These are phyloP conservation scores for Saccharomycopsis sp. DNA, from an alignment of 805 yeast species.

Conservation along the genomic window DNA sequence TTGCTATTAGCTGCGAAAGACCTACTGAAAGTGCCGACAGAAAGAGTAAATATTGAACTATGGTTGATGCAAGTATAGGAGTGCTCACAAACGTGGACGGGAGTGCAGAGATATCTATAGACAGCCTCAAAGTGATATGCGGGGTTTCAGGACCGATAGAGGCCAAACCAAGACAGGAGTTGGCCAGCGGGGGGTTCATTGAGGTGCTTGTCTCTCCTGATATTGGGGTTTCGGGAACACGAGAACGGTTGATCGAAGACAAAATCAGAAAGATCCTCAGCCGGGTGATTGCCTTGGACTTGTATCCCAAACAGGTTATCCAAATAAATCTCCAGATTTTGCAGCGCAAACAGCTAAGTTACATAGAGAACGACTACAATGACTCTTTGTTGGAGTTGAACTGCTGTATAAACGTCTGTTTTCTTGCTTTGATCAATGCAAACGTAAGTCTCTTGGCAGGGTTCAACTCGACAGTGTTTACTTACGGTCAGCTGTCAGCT, in stretches of 20 bases:
- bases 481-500: conserved; percentile 1
- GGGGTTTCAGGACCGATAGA: conserved; percentile 92
- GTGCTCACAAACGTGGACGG: conserved; percentile 68
- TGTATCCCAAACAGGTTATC: conserved; percentile 73
- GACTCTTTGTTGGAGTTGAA: conserved; percentile 47
- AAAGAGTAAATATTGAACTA: too few species aligned
- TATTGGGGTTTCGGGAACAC: conserved; percentile 61
- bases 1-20: too few species aligned
- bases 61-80: conserved; percentile 22
- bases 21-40: too few species aligned
- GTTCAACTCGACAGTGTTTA: conserved; percentile 14
- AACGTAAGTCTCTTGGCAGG: conserved; percentile 49
- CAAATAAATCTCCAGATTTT: conserved; percentile 64
- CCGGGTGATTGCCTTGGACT: conserved; percentile 46
- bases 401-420: conserved; percentile 66
- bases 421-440: conserved; percentile 72
- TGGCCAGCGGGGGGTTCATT: conserved; percentile 69
- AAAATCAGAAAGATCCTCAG: conserved; percentile 56
- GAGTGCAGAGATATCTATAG: conserved; percentile 53
- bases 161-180: conserved; percentile 72
- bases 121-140: conserved; percentile 52
- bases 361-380: conserved; percentile 25
- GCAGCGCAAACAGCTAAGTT: conserved; percentile 37
- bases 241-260: conserved; percentile 75
- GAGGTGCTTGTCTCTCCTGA: conserved; percentile 78